A percentile compares a stretch with the other conserved stretches of the same genome.
Conservation (phyloP, 2,329 filamentous ascomycete species). For the Cercospora sp. region DNA sequence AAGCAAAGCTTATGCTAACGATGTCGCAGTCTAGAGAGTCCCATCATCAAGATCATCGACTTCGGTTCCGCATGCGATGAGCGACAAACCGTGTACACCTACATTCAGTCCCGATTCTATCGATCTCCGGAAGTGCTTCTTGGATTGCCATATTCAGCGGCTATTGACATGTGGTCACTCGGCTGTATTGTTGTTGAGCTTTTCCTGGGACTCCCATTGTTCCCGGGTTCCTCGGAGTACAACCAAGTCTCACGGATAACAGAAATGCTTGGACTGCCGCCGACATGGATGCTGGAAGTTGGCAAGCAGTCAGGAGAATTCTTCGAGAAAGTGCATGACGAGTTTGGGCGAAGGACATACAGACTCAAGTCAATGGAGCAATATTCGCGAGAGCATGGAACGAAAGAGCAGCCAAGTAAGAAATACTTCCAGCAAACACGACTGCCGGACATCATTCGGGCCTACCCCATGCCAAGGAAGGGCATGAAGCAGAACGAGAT, state of each 20-base stretch:
- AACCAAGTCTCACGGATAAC: constrained; percentile 97
- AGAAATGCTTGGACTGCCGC: constrained; percentile 95
- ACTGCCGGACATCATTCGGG: constrained; percentile 93
- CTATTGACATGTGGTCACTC: constrained; percentile 99
- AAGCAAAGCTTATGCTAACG: constrained; percentile 3
- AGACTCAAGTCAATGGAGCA: constrained; percentile 96
- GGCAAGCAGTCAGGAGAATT: constrained; percentile 97
- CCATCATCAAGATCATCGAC: constrained; percentile 99
- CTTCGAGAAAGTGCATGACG: constrained; percentile 89
- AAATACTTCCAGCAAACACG: constrained; percentile 97
- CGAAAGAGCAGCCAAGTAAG: constrained; percentile 98
- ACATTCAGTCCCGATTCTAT: constrained; percentile 98
- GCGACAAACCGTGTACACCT: constrained; percentile 97
- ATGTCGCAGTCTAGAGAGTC: constrained; percentile 73
- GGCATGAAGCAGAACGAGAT: constrained; percentile 99
- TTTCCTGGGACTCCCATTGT: constrained; percentile 89
- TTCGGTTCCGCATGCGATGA: constrained; percentile 98
- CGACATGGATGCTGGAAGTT: constrained; percentile 99
- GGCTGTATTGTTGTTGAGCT: constrained; percentile 98
- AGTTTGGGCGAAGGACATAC: constrained; percentile 88
- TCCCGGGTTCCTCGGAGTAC: constrained; percentile 97
- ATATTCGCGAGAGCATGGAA: constrained; percentile 91
- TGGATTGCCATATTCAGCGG: constrained; percentile 95
- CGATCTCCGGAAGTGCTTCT: constrained; percentile 92
- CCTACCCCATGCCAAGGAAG: constrained; percentile 96